phyloP scores from a whole-genome alignment of 2,329 filamentous ascomycete genomes.

The Penicillium sp. region DNA sequence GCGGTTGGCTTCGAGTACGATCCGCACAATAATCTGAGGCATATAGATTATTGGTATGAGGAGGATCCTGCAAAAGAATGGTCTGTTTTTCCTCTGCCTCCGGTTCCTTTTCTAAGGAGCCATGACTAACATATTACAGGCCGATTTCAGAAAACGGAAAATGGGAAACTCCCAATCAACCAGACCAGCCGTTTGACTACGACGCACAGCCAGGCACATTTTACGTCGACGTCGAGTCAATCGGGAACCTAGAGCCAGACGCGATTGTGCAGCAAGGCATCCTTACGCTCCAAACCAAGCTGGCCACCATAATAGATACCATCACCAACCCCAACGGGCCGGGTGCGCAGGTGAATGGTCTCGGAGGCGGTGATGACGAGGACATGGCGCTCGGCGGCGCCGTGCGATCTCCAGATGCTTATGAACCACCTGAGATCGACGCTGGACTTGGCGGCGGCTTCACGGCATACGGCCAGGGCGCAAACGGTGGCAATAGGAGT shows the following conservation, averaged over 20 bases:
- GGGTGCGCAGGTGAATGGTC: constrained; percentile 52
- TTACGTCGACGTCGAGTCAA: constrained; percentile 90
- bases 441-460: constrained; percentile 37
- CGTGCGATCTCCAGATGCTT: constrained; percentile 47
- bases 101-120: not conserved
- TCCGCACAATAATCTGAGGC: constrained; percentile 89
- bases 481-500: constrained; percentile 50
- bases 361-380: constrained; percentile 40
- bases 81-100: constrained; percentile 45
- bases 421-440: constrained; percentile 39
- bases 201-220: constrained; percentile 79
- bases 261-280: constrained; percentile 86
- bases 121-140: constrained; percentile 19
- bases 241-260: constrained; percentile 84
- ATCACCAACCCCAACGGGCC: constrained; percentile 50
- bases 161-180: constrained; percentile 73
- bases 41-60: constrained; percentile 95
- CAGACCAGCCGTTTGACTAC: constrained; percentile 86
- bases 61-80: constrained; percentile 77
- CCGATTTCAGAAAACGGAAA: constrained; percentile 44
- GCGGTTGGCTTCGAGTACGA: constrained; percentile 98
- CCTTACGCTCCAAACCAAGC: constrained; percentile 81
- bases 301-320: constrained; percentile 71
- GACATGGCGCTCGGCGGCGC: constrained; percentile 43
- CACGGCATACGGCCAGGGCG: constrained; percentile 31